Conservation (phyloP, 176 grass and related monocot genomes). For the Lolium rigidum region DNA sequence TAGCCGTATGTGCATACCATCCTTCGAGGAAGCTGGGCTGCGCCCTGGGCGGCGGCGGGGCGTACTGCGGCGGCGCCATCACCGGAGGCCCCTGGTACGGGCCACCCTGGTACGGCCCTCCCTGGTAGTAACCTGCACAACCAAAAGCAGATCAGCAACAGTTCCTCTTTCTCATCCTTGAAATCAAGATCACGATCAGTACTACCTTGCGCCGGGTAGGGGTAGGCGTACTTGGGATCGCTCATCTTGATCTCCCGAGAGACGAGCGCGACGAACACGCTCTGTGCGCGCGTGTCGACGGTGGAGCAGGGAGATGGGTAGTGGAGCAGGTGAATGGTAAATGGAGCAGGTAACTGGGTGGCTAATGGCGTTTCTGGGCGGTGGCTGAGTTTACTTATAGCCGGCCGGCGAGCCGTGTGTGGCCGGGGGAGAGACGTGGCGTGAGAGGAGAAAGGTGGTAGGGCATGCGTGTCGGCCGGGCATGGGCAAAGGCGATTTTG, state of each 20-base stretch:
- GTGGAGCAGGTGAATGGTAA: neutral
- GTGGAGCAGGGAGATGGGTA: too few species aligned
- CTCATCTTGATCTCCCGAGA: conserved; percentile 51
- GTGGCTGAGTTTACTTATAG: conserved; percentile 2
- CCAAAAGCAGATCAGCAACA: neutral
- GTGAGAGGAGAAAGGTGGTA: neutral
- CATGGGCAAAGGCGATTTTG: neutral
- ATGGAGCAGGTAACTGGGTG: conserved; percentile 5
- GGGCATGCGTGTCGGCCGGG: neutral
- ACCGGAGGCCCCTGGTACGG: conserved; percentile 91
- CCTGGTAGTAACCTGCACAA: conserved; percentile 45
- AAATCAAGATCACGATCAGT: neutral
- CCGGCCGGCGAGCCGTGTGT: neutral
- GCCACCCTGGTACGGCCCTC: conserved; percentile 64
- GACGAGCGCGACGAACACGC: neutral
- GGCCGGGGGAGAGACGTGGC: neutral
- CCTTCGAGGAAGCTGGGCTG: conserved; percentile 70
- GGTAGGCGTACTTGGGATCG: conserved; percentile 82
- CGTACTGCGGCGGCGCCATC: conserved; percentile 92
- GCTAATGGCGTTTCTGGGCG: conserved; percentile 29
- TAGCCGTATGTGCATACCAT: conserved; percentile 44
- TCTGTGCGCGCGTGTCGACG: neutral
- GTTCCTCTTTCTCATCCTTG: neutral
- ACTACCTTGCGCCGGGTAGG: conserved; percentile 78
- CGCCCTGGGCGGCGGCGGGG: conserved; percentile 52